A percentile compares a stretch with the other conserved stretches of the same genome.
These are phyloP conservation scores for Protomyces inundatus DNA, from an alignment of 1,139 yeast genomes.

Conservation along the genomic window DNA sequence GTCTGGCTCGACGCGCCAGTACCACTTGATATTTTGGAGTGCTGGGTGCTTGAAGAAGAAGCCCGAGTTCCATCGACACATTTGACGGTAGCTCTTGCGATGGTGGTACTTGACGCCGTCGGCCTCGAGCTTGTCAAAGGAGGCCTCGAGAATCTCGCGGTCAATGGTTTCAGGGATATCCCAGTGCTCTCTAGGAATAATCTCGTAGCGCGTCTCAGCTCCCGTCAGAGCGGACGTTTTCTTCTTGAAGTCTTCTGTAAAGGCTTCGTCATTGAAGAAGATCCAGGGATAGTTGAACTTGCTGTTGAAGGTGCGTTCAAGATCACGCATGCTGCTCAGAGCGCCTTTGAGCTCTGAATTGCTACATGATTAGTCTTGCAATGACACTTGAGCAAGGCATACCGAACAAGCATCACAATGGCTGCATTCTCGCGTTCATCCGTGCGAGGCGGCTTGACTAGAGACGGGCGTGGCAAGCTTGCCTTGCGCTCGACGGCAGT, in stretches of 20 bases:
- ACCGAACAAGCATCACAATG: conserved; percentile 19
- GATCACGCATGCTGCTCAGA: conserved; percentile 54
- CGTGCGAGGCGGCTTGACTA: conserved; percentile 13
- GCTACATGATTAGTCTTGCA: conserved; percentile 44
- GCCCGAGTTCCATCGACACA: conserved; percentile 91
- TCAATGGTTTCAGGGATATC: conserved; percentile 65
- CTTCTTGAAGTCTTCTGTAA: conserved; percentile 47
- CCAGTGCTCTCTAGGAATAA: conserved; percentile 65
- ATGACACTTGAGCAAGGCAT: background rate
- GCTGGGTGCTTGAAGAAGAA: conserved; percentile 76
- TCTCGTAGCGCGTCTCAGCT: conserved; percentile 58
- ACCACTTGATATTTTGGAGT: conserved; percentile 69
- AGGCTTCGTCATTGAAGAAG: conserved; percentile 63
- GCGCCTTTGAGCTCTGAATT: conserved; percentile 60
- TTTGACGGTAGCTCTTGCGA: conserved; percentile 64
- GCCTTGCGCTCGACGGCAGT: background rate
- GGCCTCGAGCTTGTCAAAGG: conserved; percentile 47
- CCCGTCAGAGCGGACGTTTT: conserved; percentile 48
- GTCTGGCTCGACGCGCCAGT: conserved; percentile 95
- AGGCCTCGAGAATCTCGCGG: conserved; percentile 58
- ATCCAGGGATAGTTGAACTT: conserved; percentile 70
- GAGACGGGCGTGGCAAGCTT: background rate
- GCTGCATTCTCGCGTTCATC: conserved; percentile 14
- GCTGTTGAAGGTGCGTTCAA: conserved; percentile 68
- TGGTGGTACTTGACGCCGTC: conserved; percentile 57